These are phyloP conservation scores for Blastomyces emzantsi DNA, from an alignment of 2,329 filamentous ascomycete genomes.

Conservation along the genomic window DNA sequence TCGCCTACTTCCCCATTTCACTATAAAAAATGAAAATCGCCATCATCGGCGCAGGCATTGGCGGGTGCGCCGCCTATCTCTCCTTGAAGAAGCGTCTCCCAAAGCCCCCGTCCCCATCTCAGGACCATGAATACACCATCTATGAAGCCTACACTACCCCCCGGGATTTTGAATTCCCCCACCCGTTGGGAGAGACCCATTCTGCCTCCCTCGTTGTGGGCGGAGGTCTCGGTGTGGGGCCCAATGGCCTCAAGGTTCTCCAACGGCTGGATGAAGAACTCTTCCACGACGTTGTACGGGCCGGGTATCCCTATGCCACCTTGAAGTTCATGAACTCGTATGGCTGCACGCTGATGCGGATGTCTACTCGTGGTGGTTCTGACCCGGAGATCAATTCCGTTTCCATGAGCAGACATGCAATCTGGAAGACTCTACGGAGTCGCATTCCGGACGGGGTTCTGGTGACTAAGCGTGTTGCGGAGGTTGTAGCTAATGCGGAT, in stretches of 20 bases:
- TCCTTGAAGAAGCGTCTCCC: conserved; percentile 35
- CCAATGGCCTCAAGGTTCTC: conserved; percentile 35
- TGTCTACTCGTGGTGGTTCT: conserved; percentile 16
- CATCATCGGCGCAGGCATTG: conserved; percentile 38
- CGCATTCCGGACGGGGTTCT: conserved; percentile 29
- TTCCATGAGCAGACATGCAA: conserved; percentile 30
- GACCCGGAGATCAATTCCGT: conserved; percentile 25
- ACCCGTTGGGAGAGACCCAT: conserved; percentile 18
- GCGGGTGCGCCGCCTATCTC: conserved; percentile 34
- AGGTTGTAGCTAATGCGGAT: conserved; percentile 22
- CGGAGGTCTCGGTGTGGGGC: conserved; percentile 31
- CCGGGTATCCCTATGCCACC: conserved; percentile 28
- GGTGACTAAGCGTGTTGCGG: conserved; percentile 26
- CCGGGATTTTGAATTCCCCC: conserved; percentile 18
- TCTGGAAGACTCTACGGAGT: conserved; percentile 32
- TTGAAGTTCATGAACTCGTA: conserved; percentile 30
- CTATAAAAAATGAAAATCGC: conserved; percentile 32
- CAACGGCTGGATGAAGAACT: conserved; percentile 30
- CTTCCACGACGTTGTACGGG: conserved; percentile 25
- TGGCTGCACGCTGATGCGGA: conserved; percentile 26
- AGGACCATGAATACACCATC: conserved; percentile 28
- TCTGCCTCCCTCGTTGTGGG: conserved; percentile 32
- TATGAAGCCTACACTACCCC: conserved; percentile 35
- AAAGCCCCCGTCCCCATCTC: conserved; percentile 10
- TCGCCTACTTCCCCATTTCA: neutral